A percentile compares a stretch with the other conserved stretches of the same genome.
These are phyloP conservation scores for Penicillium thymicola DNA, from an alignment of 2,329 filamentous ascomycete species.

Conservation along the genomic window DNA sequence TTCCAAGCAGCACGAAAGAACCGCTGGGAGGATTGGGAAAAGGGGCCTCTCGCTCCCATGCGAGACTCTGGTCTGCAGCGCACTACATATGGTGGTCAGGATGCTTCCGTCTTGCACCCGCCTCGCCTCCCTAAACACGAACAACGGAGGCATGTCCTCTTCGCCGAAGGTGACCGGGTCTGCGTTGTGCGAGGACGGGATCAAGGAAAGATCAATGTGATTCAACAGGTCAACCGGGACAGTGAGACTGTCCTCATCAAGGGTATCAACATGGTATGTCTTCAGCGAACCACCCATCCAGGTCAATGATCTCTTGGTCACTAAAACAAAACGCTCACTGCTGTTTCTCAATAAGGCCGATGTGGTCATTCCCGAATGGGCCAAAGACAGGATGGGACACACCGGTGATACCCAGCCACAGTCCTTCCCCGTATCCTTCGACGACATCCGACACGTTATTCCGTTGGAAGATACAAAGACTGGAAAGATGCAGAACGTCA, in stretches of 20 bases:
- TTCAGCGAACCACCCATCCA: background rate
- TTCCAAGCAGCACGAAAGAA: constrained; percentile 52
- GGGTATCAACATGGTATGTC: constrained; percentile 59
- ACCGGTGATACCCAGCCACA: constrained; percentile 47
- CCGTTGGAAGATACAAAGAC: constrained; percentile 66
- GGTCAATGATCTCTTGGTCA: background rate
- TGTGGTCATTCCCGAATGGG: constrained; percentile 40
- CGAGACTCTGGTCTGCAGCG: constrained; percentile 62
- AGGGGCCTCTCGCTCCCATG: constrained; percentile 75
- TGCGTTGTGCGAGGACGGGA: constrained; percentile 75
- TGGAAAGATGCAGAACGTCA: constrained; percentile 65
- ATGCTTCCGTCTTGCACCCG: constrained; percentile 33
- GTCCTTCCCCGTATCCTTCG: constrained; percentile 61
- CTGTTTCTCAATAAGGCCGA: constrained; percentile 35
- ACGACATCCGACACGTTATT: constrained; percentile 76
- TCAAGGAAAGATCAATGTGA: constrained; percentile 77
- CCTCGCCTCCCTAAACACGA: constrained; percentile 42
- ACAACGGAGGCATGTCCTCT: constrained; percentile 53
- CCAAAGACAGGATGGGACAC: constrained; percentile 35
- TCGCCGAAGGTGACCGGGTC: constrained; percentile 72
- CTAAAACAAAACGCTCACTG: constrained; percentile 6
- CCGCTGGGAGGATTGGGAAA: constrained; percentile 71
- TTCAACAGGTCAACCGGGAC: constrained; percentile 55
- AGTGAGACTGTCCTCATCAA: constrained; percentile 60
- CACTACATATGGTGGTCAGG: constrained; percentile 59